Evolutionary conservation across 2,329 filamentous ascomycete species (phyloP), one percentile per base, ranked within the genome.

Genomic region (Alternaria sp.): DNA sequence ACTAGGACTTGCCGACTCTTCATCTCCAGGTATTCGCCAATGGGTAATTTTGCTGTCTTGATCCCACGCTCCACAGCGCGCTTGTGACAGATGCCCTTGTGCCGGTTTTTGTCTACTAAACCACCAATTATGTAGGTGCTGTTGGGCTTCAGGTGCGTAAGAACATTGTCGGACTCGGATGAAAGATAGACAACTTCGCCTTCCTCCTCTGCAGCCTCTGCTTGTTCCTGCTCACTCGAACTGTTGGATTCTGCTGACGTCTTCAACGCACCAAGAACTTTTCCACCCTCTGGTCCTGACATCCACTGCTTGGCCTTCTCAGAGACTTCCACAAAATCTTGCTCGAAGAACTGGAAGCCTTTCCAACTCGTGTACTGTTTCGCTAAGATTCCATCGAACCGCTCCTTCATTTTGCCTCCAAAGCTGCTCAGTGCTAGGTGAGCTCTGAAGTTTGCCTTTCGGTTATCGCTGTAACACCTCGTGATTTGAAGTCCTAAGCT

Each of bases 1-100:
- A 94, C 90, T 58, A 99, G 82, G 5, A 99, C 92, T 69, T 90
- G 88, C 32, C 95, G 88, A 70, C 91, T 94, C 57, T 89, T 86
- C 91, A 99, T 96, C 65, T 93, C 86, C 84, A 99, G 90, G 78
- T 92, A 98, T 64, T 98, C 89, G n/a, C 93, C 93, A 70, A 99
- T 98, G 0, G 95, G 95, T 56, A 99, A 79, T 75, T 93, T 94
- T 2, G 94, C 95, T 0, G 95, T 98, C 65, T 90, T 90, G 69
- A 99, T 88, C 0, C 91, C 91, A 63, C 85, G 85, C 55, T 90
- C 87, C 54, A 86, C 83, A 0, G 95, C 95, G 16, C 91, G 86
- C 70, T 89, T 90, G 83, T 97, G 93, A 80, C 95, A 99, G 38
- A 99, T 84, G 1, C 92, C 93, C 82, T 99, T 99, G 79, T 99